A percentile compares a stretch with the other conserved stretches of the same genome.
phyloP scores from a whole-genome alignment of 768 basidiomycete species.

The Russula olivacea region DNA sequence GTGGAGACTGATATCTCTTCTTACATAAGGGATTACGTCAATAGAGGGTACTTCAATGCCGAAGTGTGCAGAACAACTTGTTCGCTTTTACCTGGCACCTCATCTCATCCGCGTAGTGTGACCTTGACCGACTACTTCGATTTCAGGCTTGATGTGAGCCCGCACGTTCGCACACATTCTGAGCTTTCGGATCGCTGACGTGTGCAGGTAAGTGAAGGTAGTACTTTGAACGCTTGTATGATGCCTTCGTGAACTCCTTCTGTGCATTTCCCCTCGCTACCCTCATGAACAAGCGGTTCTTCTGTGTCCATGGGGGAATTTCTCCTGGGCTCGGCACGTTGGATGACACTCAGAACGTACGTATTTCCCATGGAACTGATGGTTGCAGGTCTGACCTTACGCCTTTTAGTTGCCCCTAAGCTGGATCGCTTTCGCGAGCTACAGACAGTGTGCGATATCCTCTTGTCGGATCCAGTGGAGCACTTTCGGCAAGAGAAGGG shows the following conservation, averaged over 20 bases:
- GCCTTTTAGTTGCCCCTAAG: conserved; percentile 38
- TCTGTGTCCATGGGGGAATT: conserved; percentile 96
- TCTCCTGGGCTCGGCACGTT: conserved; percentile 93
- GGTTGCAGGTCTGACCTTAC: conserved; percentile 1
- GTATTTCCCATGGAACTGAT: conserved; percentile 29
- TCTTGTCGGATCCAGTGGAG: conserved; percentile 98
- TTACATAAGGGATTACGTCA: conserved; percentile 71
- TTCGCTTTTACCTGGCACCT: not conserved
- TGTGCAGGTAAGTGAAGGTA: conserved; percentile 90
- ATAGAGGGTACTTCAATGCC: conserved; percentile 70
- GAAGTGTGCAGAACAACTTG: conserved; percentile 40
- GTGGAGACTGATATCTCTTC: conserved; percentile 64
- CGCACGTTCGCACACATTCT: not conserved
- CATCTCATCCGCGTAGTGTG: conserved; percentile 57
- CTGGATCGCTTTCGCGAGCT: conserved; percentile 98
- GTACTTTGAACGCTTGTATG: conserved; percentile 94
- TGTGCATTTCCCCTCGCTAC: conserved; percentile 93
- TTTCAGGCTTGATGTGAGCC: conserved; percentile 94
- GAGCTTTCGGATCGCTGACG: not conserved
- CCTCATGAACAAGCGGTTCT: conserved; percentile 98
- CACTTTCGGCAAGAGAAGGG: conserved; percentile 95
- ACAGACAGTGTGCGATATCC: conserved; percentile 86
- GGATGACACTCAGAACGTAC: conserved; percentile 84
- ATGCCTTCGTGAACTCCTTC: conserved; percentile 97
- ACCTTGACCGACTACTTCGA: conserved; percentile 97